Evolutionary conservation across 2,329 filamentous ascomycete species (phyloP).

Genomic region (Microcyclospora tardicrescens): DNA sequence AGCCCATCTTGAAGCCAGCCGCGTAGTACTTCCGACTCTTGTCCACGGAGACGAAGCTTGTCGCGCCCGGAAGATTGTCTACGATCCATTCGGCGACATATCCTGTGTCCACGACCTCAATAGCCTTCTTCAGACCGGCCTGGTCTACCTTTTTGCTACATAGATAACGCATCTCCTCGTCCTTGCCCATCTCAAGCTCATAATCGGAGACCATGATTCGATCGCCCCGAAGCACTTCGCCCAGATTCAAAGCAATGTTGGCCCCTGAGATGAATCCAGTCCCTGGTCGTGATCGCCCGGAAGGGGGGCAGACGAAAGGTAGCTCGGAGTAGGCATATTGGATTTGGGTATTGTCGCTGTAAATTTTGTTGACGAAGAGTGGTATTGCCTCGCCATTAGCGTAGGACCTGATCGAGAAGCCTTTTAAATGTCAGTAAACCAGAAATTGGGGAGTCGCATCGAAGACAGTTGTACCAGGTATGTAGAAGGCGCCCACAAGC

Average conservation of each 20-base stretch:
- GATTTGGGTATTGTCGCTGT: slow-evolving; percentile 78
- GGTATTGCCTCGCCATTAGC: slow-evolving; percentile 63
- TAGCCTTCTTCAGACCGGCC: slow-evolving; percentile 52
- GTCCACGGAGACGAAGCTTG: slow-evolving; percentile 76
- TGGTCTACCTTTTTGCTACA: slow-evolving; percentile 56
- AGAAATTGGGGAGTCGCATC: background rate
- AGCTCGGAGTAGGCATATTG: slow-evolving; percentile 85
- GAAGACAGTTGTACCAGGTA: slow-evolving; percentile 52
- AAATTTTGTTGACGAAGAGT: slow-evolving; percentile 83
- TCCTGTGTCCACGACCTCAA: slow-evolving; percentile 59
- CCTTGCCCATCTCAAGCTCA: slow-evolving; percentile 62
- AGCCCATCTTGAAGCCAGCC: slow-evolving; percentile 78
- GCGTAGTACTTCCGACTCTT: slow-evolving; percentile 79
- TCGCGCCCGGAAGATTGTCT: slow-evolving; percentile 79
- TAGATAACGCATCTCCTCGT: slow-evolving; percentile 58
- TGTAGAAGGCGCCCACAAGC: slow-evolving; percentile 59
- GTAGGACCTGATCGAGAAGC: slow-evolving; percentile 75
- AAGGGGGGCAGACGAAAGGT: slow-evolving; percentile 73
- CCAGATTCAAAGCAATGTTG: slow-evolving; percentile 69
- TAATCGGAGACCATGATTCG: slow-evolving; percentile 77
- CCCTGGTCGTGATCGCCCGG: slow-evolving; percentile 51
- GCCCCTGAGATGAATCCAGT: slow-evolving; percentile 61
- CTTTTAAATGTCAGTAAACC: slow-evolving; percentile 29
- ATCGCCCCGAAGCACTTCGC: slow-evolving; percentile 77
- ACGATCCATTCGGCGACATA: slow-evolving; percentile 92